phyloP scores from a whole-genome alignment of 2,329 filamentous ascomycete genomes.

The Graphiopsis chlorocephala region DNA sequence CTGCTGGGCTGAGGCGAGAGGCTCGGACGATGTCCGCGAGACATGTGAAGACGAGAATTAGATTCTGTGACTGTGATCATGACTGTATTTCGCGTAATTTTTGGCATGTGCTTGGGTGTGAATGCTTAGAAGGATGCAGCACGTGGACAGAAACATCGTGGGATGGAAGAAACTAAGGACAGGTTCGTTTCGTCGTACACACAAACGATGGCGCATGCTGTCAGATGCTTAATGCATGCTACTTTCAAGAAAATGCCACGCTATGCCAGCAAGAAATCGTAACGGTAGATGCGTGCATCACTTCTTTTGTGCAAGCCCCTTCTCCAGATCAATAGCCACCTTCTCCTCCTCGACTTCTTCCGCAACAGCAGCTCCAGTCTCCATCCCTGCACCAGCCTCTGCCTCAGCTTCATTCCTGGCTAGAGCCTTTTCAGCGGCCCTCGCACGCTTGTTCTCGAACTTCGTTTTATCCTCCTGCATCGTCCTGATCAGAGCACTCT shows the following conservation, averaged over 20 bases:
- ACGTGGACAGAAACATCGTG: background rate
- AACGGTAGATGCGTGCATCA: background rate
- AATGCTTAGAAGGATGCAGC: background rate
- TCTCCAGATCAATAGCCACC: constrained; percentile 23
- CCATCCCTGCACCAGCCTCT: constrained; percentile 39
- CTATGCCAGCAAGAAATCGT: constrained; percentile 1
- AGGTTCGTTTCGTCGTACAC: background rate
- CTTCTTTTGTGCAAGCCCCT: constrained; percentile 11
- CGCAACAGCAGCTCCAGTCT: constrained; percentile 38
- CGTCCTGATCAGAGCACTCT: constrained; percentile 52
- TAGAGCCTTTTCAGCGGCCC: constrained; percentile 30
- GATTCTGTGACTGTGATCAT: background rate
- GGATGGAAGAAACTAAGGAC: background rate
- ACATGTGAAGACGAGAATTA: constrained; percentile 9
- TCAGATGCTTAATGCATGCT: background rate
- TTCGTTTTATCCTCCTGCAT: constrained; percentile 49
- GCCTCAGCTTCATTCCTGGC: constrained; percentile 29
- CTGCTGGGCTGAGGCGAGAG: too few relatives aligned
- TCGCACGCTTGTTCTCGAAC: constrained; percentile 43
- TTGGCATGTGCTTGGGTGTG: constrained; percentile 3
- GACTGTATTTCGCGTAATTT: background rate
- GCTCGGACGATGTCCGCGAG: constrained; percentile 5
- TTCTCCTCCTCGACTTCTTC: constrained; percentile 27
- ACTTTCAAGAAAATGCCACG: constrained; percentile 1
- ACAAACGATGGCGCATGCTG: background rate